These are phyloP conservation scores for Lasiodiplodia hormozganensis DNA, from an alignment of 2,329 filamentous ascomycete species.

Conservation along the genomic window DNA sequence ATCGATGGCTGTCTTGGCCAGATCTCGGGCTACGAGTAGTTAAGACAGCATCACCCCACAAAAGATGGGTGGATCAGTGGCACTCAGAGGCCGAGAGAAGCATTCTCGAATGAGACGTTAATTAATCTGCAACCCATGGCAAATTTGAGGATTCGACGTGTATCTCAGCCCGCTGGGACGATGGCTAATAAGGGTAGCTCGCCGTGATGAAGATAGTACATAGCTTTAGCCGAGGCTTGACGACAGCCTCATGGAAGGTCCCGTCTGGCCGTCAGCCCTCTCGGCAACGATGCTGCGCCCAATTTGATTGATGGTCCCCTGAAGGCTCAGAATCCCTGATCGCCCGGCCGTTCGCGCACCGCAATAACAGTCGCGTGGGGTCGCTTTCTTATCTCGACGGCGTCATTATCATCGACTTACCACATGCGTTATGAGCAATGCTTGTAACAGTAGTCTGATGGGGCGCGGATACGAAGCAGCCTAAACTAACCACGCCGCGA, in stretches of 20 bases:
- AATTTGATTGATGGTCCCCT: background rate
- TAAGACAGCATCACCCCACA: conserved; percentile 1
- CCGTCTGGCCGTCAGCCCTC: conserved; percentile 5
- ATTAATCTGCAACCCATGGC: conserved; percentile 17
- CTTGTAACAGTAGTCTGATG: background rate
- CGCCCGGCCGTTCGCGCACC: conserved; percentile 11
- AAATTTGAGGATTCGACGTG: conserved; percentile 20
- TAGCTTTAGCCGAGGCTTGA: conserved; percentile 9
- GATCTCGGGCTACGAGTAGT: conserved; percentile 5
- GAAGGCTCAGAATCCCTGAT: conserved; percentile 19
- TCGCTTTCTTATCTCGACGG: conserved; percentile 21
- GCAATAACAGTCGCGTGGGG: conserved; percentile 18
- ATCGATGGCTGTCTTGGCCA: conserved; percentile 17
- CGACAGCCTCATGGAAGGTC: conserved; percentile 11
- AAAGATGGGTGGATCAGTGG: conserved; percentile 4
- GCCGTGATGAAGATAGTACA: conserved; percentile 3
- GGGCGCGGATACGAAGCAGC: conserved; percentile 5
- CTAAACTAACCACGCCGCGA: background rate
- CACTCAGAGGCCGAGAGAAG: conserved; percentile 9
- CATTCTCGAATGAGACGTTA: conserved; percentile 22
- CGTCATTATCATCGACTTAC: conserved; percentile 6
- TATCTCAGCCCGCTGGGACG: conserved; percentile 14
- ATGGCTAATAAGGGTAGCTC: conserved; percentile 19
- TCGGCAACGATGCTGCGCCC: background rate
- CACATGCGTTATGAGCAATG: conserved; percentile 10